Base-by-base conservation (phyloP, 495 filamentous ascomycete genomes). In the Xylaria venustula region DNA sequence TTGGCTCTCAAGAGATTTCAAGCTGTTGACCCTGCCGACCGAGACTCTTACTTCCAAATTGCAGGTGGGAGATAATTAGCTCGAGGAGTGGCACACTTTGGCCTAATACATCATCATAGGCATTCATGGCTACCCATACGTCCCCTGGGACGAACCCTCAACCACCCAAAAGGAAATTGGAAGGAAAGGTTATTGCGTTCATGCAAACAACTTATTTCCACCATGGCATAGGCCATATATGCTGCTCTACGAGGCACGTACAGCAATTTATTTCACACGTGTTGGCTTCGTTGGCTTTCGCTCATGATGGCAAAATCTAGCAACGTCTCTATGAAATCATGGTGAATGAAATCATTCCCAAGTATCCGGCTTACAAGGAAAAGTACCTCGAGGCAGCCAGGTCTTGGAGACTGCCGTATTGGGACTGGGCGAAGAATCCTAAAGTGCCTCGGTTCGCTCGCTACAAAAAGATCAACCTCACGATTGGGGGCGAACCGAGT, bases 351-450 rank as follows among this genome's bases (percentile, higher is more conserved):
- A 51, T 66, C n/a, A 68, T 68, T 47, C 63, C 63, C 4, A 52
- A 55, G 25, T 76, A 77, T 54, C 54, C 54, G 19, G 30, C 28
- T 36, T 47, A 47, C 25, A 52, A 71, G 52, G 73, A 71, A 52
- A 66, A 63, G 36, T 75, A 71, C 23, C 64, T 73, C 34, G 61
- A 67, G 15, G 83, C 82, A 1, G 84, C 82, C 30, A 62, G 72
- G 19, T 70, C 73, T 5, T 77, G 83, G 54, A 74, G 83, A 8
- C 58, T 82, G 9, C 83, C 83, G 3, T 87, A 81, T 62, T 87
- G 81, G 75, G 84, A 87, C 69, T 87, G 83, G 83, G 81, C 77
- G 5, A 65, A 66, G 17, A 75, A 70, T 47, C 58, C 75, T 54
- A 71, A 62, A 34, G 73, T 75, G 56, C 73, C 73, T n/a, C 62